Base-by-base conservation (phyloP, 345 rosid genomes). In the Anastatica hierochuntica region DNA sequence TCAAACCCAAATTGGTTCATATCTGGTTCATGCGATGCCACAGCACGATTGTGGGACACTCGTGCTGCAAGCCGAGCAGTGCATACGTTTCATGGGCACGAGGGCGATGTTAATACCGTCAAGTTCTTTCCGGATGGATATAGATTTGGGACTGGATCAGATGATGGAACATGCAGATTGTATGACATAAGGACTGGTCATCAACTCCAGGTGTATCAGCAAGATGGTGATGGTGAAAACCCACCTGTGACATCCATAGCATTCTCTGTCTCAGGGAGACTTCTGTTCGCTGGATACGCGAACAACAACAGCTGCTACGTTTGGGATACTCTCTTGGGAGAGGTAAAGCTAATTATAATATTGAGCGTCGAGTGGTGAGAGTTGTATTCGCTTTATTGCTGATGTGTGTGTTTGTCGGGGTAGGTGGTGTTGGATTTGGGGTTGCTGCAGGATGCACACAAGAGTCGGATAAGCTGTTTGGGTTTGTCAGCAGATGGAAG, bases 41-140 rank as follows among this genome's bases (percentile, higher is more conserved):
- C 99, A 62, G 94, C 92, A 55, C 80, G 87, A 33, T 66, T 83
- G 56, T 92, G 97, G 99, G 99, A 88, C 66, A 81, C 94, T 52
- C 97, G 99, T 31, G 94, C 73, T 75, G 95, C 99, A 44, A 88
- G 99, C 79, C 72, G 89, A 70, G 97, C 99, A n/a, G 81, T 75
- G 39, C 81, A 74, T 14, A 83, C 89, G 1, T 94, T 85, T 70
- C 84, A 94, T 63, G 99, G 99, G 55, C 99, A 94, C 5, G 80
- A 85, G 63, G 88, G 83, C 74, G 97, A 90, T 68, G 94, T 86
- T 49, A 84, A 80, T 70, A 44, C 88, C 10, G 95, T 88, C 56
- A 94, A 77, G 76, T 94, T 88, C 82, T 85, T 88, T 69, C 94
- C 97, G 23, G 99, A 94, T 72, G 95, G 97, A 43, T 55, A 83